phyloP scores from a whole-genome alignment of 768 basidiomycete species.

The Leccinellum luteum region DNA sequence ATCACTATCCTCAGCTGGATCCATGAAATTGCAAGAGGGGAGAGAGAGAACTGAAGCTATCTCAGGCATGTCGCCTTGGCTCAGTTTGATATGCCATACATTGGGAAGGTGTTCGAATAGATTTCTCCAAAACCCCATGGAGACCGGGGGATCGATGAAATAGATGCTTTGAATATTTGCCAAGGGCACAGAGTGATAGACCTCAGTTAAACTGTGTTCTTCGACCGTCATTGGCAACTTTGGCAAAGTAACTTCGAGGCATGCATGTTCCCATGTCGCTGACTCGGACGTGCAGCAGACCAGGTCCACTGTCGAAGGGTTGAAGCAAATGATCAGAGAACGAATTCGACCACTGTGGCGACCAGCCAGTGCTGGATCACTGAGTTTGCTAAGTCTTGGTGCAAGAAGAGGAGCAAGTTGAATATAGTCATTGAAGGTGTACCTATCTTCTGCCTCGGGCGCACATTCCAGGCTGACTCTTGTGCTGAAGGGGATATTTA shows the following conservation, averaged over 20 bases:
- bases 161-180: background rate
- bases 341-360: too few relatives aligned
- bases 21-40: too few relatives aligned
- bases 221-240: background rate
- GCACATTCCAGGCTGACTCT: background rate
- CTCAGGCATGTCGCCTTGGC: too few relatives aligned
- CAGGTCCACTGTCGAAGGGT: background rate
- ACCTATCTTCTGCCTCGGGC: too few relatives aligned
- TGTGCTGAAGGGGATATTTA: background rate
- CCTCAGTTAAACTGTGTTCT: too few relatives aligned
- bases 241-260: background rate
- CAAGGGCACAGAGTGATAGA: slow-evolving; percentile 1
- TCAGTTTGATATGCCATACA: too few relatives aligned
- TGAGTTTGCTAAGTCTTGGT: background rate
- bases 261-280: background rate
- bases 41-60: too few relatives aligned
- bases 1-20: too few relatives aligned
- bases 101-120: too few relatives aligned
- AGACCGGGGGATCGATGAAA: background rate
- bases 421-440: background rate
- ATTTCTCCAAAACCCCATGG: background rate
- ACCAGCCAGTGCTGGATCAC: background rate
- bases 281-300: too few relatives aligned
- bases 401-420: background rate
- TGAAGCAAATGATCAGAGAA: background rate